Evolutionary conservation across 768 basidiomycete species (phyloP).

Genomic region (Holtermanniella nyarrowii): DNA sequence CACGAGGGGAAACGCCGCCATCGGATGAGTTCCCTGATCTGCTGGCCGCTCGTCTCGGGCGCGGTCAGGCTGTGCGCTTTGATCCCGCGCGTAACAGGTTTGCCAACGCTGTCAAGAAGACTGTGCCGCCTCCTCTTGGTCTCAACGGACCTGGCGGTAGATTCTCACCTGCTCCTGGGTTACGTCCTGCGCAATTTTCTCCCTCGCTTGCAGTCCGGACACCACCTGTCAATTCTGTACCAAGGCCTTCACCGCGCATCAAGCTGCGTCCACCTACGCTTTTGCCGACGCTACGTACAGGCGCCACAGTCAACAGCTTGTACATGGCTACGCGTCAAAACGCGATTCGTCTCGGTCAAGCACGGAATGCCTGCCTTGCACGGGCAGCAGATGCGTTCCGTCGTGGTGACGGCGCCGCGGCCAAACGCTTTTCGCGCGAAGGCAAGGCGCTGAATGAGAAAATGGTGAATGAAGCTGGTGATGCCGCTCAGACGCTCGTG

Average conservation of each 20-base stretch:
- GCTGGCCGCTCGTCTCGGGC: constrained; percentile 13
- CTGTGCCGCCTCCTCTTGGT: constrained; percentile 19
- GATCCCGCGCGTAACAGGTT: constrained; percentile 88
- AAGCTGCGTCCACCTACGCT: constrained; percentile 72
- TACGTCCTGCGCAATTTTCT: constrained; percentile 2
- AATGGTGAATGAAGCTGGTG: constrained; percentile 75
- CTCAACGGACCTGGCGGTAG: constrained; percentile 11
- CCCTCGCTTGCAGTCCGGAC: constrained; percentile 6
- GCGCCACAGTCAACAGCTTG: constrained; percentile 62
- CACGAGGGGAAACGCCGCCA: constrained; percentile 21
- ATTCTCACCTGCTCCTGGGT: constrained; percentile 4
- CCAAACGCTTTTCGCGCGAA: constrained; percentile 86
- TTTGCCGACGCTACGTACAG: constrained; percentile 80
- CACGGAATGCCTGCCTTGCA: constrained; percentile 84
- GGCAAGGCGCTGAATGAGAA: constrained; percentile 87
- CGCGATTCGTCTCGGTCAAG: constrained; percentile 83
- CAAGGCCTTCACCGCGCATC: constrained; percentile 63
- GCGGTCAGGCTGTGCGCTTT: constrained; percentile 44
- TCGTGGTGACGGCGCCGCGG: constrained; percentile 86
- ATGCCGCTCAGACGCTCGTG: constrained; percentile 75
- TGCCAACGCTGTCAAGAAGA: constrained; percentile 77
- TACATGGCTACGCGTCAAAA: constrained; percentile 84
- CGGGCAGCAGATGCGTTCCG: constrained; percentile 95
- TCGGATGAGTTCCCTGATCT: constrained; percentile 41
- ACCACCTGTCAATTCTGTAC: constrained; percentile 17